Conservation (phyloP, 306 rosid species). For the Morella rubra region DNA sequence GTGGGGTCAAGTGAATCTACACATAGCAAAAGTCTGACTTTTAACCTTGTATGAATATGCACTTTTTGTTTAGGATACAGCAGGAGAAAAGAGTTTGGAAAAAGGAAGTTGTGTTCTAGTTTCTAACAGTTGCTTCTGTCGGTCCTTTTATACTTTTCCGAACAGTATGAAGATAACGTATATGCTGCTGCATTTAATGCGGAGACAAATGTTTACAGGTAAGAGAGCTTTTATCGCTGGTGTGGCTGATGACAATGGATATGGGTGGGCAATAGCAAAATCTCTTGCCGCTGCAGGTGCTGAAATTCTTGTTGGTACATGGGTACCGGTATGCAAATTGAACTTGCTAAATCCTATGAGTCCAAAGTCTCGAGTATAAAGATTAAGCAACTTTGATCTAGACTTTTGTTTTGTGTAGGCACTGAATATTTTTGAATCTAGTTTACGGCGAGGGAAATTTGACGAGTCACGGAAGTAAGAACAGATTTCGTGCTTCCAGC, state of each 20-base stretch:
- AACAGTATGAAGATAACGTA: neutral
- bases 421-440: constrained; percentile 89
- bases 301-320: constrained; percentile 48
- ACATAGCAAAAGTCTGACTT: no score
- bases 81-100: no score
- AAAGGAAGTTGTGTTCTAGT: neutral
- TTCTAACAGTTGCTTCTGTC: neutral
- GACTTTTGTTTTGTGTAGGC: constrained; percentile 52
- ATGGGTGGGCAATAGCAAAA: constrained; percentile 98
- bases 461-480: constrained; percentile 78
- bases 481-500: neutral
- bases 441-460: constrained; percentile 87
- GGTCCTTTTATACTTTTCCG: neutral
- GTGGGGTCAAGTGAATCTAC: no score
- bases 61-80: no score
- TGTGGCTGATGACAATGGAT: constrained; percentile 92
- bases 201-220: constrained; percentile 44
- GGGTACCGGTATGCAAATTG: constrained; percentile 87
- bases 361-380: neutral
- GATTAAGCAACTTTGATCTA: constrained; percentile 24
- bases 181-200: neutral
- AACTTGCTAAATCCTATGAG: neutral
- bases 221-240: constrained; percentile 97
- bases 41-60: no score
- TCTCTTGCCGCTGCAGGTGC: constrained; percentile 89